Evolutionary conservation across 345 rosid species (phyloP).

Genomic region (Aethionema arabicum): DNA sequence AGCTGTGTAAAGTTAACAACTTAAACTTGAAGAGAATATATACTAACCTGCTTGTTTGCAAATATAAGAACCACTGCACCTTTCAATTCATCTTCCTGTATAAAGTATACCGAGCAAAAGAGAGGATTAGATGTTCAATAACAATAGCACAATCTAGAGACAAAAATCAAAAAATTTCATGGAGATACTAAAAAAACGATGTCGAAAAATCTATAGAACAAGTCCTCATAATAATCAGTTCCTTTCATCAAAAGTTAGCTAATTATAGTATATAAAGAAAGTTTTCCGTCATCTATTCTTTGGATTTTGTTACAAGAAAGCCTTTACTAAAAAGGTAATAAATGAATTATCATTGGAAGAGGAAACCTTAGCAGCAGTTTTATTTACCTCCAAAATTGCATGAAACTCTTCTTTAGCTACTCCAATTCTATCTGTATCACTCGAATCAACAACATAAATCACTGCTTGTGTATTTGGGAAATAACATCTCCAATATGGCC

Average conservation of each 20-base stretch:
- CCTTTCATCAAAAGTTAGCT: too few species aligned
- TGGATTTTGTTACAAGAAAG: neutral
- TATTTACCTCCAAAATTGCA: conserved; percentile 64
- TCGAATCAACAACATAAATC: conserved; percentile 61
- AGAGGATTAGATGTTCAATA: conserved; percentile 2
- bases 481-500: conserved; percentile 77
- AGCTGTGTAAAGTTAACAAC: too few species aligned
- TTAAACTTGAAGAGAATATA: neutral
- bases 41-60: conserved; percentile 59
- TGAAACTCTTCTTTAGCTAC: conserved; percentile 64
- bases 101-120: neutral
- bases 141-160: neutral
- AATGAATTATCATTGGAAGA: conserved; percentile 1
- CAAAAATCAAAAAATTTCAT: too few species aligned
- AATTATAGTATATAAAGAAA: neutral
- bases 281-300: neutral
- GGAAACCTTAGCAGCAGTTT: conserved; percentile 8
- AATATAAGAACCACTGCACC: conserved; percentile 55
- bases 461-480: conserved; percentile 51
- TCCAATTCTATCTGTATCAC: conserved; percentile 52
- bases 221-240: too few species aligned
- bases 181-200: too few species aligned
- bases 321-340: neutral
- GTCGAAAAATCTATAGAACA: too few species aligned
- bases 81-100: conserved; percentile 56